Percentiles rank a stretch among this genome's conserved stretches.
These are phyloP conservation scores for Syzygium aqueum DNA, from an alignment of 345 rosid genomes.

Conservation along the genomic window DNA sequence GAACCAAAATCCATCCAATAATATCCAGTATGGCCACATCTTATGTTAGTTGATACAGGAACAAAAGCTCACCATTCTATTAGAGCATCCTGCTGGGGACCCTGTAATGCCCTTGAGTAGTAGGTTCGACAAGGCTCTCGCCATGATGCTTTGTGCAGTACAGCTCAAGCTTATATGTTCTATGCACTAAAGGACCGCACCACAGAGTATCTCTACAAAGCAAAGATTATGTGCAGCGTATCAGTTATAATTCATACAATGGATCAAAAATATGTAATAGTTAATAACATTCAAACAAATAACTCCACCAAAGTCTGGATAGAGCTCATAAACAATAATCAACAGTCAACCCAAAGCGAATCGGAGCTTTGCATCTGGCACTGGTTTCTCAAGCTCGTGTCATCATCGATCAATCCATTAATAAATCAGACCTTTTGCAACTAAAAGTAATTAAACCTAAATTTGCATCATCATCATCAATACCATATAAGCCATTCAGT, in stretches of 20 bases:
- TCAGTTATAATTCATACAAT: not conserved
- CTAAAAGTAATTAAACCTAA: not conserved
- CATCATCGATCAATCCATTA: not conserved
- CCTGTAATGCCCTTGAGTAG: slow-evolving; percentile 34
- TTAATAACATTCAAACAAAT: not conserved
- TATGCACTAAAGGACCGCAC: not conserved
- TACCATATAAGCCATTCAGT: not conserved
- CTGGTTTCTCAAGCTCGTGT: not conserved
- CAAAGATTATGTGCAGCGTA: not conserved
- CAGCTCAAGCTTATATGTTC: not conserved
- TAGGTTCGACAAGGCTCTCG: slow-evolving; percentile 47
- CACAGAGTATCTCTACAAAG: not conserved
- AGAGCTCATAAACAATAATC: not conserved
- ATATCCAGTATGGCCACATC: not conserved
- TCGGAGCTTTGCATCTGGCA: not conserved
- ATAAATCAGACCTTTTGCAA: not conserved
- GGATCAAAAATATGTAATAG: not conserved
- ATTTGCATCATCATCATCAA: not conserved
- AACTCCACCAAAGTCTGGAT: not conserved
- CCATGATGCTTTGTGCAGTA: slow-evolving; percentile 24
- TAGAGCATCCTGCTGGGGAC: slow-evolving; percentile 8
- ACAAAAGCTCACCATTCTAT: not conserved
- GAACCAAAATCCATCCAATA: not conserved
- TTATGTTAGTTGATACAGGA: not conserved
- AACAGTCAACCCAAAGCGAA: not conserved